Evolutionary conservation across 495 filamentous ascomycete species (phyloP).

Genomic region (Daldinia vernicosa): DNA sequence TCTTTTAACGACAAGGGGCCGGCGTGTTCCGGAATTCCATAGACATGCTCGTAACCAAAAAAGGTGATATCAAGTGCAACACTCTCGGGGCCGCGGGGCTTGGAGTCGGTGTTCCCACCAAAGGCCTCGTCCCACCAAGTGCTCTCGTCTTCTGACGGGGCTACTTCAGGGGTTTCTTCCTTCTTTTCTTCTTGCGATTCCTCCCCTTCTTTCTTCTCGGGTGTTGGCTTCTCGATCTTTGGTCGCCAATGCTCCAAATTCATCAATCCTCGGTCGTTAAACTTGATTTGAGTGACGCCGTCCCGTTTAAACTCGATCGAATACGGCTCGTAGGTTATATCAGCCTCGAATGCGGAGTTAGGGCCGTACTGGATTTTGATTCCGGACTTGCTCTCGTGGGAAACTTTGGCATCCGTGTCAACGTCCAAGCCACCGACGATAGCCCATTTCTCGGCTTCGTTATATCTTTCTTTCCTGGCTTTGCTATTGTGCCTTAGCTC

Average conservation of each 20-base stretch:
- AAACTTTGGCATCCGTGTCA: constrained; percentile 71
- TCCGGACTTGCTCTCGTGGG: constrained; percentile 64
- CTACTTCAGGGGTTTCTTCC: constrained; percentile 49
- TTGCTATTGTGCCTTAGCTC: constrained; percentile 84
- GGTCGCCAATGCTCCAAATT: constrained; percentile 96
- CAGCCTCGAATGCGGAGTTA: constrained; percentile 74
- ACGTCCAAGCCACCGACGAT: constrained; percentile 80
- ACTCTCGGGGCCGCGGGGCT: constrained; percentile 89
- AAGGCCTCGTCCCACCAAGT: constrained; percentile 99
- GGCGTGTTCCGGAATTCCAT: constrained; percentile 93
- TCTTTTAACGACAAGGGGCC: constrained; percentile 86
- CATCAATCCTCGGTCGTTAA: constrained; percentile 86
- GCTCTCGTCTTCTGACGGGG: constrained; percentile 71
- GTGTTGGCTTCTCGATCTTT: constrained; percentile 75
- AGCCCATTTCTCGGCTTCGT: constrained; percentile 87
- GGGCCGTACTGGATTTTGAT: constrained; percentile 87
- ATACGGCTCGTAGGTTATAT: constrained; percentile 85
- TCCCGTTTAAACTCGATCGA: constrained; percentile 84
- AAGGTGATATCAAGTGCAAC: constrained; percentile 91
- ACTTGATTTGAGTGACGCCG: constrained; percentile 79
- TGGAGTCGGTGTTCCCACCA: constrained; percentile 91
- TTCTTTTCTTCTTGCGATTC: constrained; percentile 54
- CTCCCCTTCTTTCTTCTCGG: constrained; percentile 63
- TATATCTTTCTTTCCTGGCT: constrained; percentile 90
- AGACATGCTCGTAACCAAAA: constrained; percentile 90